Evolutionary conservation across 1,139 yeast genomes (phyloP), one percentile per base, ranked within the genome.

Genomic region (Hansenula lynferdii): DNA sequence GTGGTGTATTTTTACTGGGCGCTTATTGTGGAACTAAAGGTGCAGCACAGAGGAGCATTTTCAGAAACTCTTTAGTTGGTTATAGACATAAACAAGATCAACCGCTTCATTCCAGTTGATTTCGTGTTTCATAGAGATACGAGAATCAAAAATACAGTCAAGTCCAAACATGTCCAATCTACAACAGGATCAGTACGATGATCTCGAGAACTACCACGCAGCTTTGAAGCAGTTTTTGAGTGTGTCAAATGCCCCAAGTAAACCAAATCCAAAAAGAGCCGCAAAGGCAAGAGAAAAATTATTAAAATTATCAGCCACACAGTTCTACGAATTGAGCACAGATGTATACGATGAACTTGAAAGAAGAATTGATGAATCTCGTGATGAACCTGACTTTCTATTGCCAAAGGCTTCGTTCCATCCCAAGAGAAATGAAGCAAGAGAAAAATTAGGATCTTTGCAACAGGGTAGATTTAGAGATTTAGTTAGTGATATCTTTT

Each of bases 401-500:
- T 69, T 80, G 36, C 90, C 95, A 6, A 75, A 75, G 56, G 70
- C 77, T n/a, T 66, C 72, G 5, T 87, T 87, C 63, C 98, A 94
- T 58, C 94, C 95, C 26, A 90, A 89, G 57, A 74, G 98, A 55
- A 94, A 94, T 60, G 96, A 89, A 61, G 98, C 98, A 4, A 75
- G 99, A 51, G 90, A 86, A 57, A 92, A 90, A 62, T 72, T 94
- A 49, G 85, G 97, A 3, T 78, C 87, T 32, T 72, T 94, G 44
- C 94, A 96, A 1, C 80, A 82, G 40, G 64, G 81, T 10, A 66
- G 97, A 43, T 92, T 92, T 63, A 82, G 82, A 54, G 98, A 92
- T 59, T 74, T 94, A 56, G 95, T 89, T 11, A 81, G 85, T 41
- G 99, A 94, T 60, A 90, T 92, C 34, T 69, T 85, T 35, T 85